A percentile compares a stretch with the other conserved stretches of the same genome.
Conservation (phyloP, 495 filamentous ascomycete genomes). For the Lepraria neglecta region DNA sequence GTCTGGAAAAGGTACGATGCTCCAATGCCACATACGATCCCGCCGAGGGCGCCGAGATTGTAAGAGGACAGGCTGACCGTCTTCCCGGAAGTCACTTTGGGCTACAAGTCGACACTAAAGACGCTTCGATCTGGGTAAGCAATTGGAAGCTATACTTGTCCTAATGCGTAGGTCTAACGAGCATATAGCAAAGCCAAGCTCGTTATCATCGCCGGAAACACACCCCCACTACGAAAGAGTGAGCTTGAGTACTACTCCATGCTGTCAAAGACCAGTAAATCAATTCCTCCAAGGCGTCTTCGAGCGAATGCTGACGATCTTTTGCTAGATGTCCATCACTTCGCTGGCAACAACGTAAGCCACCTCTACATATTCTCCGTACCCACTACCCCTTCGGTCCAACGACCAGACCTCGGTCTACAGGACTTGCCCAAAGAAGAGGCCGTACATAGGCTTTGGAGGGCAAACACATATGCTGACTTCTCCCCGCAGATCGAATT, state of each 20-base stretch:
- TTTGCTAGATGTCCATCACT: constrained; percentile 76
- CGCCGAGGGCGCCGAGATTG: background rate
- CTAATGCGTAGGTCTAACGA: background rate
- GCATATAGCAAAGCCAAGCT: constrained; percentile 51
- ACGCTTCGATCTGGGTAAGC: constrained; percentile 60
- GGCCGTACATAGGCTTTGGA: constrained; percentile 72
- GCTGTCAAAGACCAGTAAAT: constrained; percentile 66
- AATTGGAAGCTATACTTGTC: too few species aligned
- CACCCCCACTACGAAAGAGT: constrained; percentile 68
- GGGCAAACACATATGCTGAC: constrained; percentile 58
- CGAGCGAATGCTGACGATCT: background rate
- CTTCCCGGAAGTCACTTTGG: constrained; percentile 59
- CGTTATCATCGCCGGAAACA: constrained; percentile 82
- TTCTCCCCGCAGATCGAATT: constrained; percentile 72
- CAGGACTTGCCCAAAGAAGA: constrained; percentile 67
- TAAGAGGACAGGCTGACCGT: background rate
- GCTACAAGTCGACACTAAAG: constrained; percentile 96
- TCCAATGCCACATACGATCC: background rate
- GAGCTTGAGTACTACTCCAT: constrained; percentile 60
- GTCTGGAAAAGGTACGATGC: constrained; percentile 69
- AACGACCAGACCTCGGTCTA: constrained; percentile 23
- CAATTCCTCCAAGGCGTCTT: background rate
- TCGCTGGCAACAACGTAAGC: constrained; percentile 94
- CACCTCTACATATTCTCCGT: constrained; percentile 21
- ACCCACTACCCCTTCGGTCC: constrained; percentile 11